These are phyloP conservation scores for Jackrogersella minutella DNA, from an alignment of 495 filamentous ascomycete genomes.

Conservation along the genomic window DNA sequence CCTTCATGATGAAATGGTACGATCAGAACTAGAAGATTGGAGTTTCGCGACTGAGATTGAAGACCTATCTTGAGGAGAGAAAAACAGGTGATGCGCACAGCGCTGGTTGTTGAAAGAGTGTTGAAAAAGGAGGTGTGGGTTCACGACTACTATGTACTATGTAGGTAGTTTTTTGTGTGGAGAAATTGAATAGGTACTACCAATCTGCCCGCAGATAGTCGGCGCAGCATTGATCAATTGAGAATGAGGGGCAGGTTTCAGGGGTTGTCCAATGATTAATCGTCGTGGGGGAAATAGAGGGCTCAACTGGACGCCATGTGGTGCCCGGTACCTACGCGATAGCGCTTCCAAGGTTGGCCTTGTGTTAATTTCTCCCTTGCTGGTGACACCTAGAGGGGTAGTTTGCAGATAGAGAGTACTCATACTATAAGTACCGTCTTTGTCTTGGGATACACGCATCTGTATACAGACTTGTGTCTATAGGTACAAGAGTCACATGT, in stretches of 20 bases:
- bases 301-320: slow-evolving; percentile 5
- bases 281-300: slow-evolving; percentile 13
- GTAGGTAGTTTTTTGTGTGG: slow-evolving; percentile 36
- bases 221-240: slow-evolving; percentile 26
- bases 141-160: neutral
- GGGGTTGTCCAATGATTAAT: slow-evolving; percentile 31
- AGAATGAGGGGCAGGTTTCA: slow-evolving; percentile 40
- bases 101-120: slow-evolving; percentile 33
- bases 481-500: neutral
- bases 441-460: neutral
- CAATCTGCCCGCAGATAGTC: neutral
- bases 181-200: slow-evolving; percentile 20
- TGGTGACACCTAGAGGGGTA: slow-evolving; percentile 1
- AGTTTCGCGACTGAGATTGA: slow-evolving; percentile 32
- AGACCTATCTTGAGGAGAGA: slow-evolving; percentile 36
- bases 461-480: neutral
- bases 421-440: neutral
- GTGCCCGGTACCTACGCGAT: slow-evolving; percentile 4
- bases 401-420: neutral
- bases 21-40: slow-evolving; percentile 27
- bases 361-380: slow-evolving; percentile 23
- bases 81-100: slow-evolving; percentile 39
- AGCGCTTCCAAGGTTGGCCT: neutral
- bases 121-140: slow-evolving; percentile 42
- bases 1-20: slow-evolving; percentile 47